Base-by-base conservation (phyloP, 1,284 basidiomycete species). In the Boletus hoseneyae region DNA sequence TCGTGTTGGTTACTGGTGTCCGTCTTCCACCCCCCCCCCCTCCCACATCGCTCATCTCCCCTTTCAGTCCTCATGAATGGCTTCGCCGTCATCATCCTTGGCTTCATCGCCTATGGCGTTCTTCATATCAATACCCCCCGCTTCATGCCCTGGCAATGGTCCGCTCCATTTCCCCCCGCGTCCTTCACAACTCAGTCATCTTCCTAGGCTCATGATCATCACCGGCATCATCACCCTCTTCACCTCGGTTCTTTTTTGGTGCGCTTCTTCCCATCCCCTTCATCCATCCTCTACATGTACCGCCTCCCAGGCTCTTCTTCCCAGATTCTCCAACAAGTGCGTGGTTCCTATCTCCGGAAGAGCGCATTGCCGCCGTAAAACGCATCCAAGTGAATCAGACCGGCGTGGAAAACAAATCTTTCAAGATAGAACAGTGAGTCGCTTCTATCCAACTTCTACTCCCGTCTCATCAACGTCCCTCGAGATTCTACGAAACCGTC, bases 1-100 rank as follows among this genome's bases (percentile, higher is more conserved):
- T 40, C 78, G 88, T 4, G 82, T 87, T 8, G 85, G 87, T 1
- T 87, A 85, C 61, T 87, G 84, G 86, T 85, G 84, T 87, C 68
- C 56, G 82, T 71, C 37, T 39, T 13, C 23, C 35, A 43, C 11
- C 11, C 8, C 47, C 2, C 37, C 44, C 27, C 9, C 46, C 2
- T 38, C 44, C 27, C 12, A 45, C 47, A 9, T 1, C 21, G 21
- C 61, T 55, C 55, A 57, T 46, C 18, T 44, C 27, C 18, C 41
- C 29, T 13, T 37, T 7, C 49, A 82, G 81, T 80, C 61, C 66
- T 83, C 38, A 83, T 83, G 80, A 83, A 83, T 40, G 82, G 81
- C 11, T 68, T 76, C 42, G 81, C 77, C 25, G 70, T 75, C 63
- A 87, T 91, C 58, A 75, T 89, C 56, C 75, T 85, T 16, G 87